Evolutionary conservation across 2,329 filamentous ascomycete species (phyloP).

Genomic region (Clarireedia homoeocarpa): DNA sequence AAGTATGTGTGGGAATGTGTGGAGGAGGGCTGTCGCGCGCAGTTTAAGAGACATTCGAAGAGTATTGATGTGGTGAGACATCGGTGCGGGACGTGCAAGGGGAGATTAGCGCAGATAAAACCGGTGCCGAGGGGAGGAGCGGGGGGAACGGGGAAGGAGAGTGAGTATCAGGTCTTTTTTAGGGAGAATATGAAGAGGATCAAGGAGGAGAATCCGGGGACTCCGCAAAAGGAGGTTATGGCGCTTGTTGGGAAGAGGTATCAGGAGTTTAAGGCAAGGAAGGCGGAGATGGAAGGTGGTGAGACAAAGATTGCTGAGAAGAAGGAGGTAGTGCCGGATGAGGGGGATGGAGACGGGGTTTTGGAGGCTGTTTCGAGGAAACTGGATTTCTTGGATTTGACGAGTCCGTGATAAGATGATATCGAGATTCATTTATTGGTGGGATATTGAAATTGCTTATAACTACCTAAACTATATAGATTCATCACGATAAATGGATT

Average conservation of each 20-base stretch:
- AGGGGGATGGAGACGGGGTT: slow-evolving; percentile 15
- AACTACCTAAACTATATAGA: neutral
- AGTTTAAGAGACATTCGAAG: slow-evolving; percentile 78
- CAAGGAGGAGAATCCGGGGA: slow-evolving; percentile 43
- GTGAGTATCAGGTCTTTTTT: slow-evolving; percentile 51
- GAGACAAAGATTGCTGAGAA: slow-evolving; percentile 4
- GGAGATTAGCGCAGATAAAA: slow-evolving; percentile 65
- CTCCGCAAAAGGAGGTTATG: slow-evolving; percentile 62
- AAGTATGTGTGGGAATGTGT: slow-evolving; percentile 83
- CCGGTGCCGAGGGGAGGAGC: slow-evolving; percentile 54
- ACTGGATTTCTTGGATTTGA: slow-evolving; percentile 28
- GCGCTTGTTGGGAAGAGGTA: slow-evolving; percentile 57
- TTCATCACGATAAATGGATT: neutral
- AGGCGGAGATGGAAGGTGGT: slow-evolving; percentile 3
- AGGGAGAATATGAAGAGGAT: slow-evolving; percentile 60
- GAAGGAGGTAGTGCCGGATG: slow-evolving; percentile 8
- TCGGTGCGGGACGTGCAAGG: slow-evolving; percentile 71
- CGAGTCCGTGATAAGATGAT: slow-evolving; percentile 16
- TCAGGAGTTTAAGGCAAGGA: slow-evolving; percentile 39
- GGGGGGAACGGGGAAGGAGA: slow-evolving; percentile 25
- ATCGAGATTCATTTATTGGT: too few relatives aligned
- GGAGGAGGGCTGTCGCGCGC: slow-evolving; percentile 49
- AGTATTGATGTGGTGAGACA: slow-evolving; percentile 69
- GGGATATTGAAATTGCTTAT: too few relatives aligned
- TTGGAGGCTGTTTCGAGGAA: slow-evolving; percentile 21